Conservation (phyloP, 164 flowering plant genomes). For the Hamamelis virginiana region DNA sequence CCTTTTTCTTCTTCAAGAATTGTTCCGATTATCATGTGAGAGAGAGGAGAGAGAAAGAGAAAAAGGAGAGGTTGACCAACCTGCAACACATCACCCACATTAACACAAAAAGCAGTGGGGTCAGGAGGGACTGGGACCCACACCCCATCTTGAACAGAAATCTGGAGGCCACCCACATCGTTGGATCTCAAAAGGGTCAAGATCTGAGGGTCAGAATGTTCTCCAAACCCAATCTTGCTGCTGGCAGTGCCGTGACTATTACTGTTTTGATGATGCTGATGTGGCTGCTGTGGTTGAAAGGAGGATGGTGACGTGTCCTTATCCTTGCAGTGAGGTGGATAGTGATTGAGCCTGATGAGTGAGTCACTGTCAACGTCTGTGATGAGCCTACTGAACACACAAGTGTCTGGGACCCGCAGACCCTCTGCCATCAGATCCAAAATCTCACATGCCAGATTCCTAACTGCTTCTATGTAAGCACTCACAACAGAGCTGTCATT, state of each 20-base stretch:
- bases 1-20: neutral
- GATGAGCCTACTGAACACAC: constrained; percentile 43
- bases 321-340: constrained; percentile 26
- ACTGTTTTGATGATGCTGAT: neutral
- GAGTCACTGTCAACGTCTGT: constrained; percentile 49
- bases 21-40: neutral
- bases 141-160: constrained; percentile 35
- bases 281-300: neutral
- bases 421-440: constrained; percentile 60
- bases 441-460: constrained; percentile 40
- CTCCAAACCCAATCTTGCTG: constrained; percentile 60
- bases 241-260: too few species aligned
- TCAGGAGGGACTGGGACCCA: constrained; percentile 73
- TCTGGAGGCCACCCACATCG: constrained; percentile 61
- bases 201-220: constrained; percentile 76
- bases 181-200: constrained; percentile 62
- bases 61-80: constrained; percentile 21
- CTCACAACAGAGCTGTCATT: constrained; percentile 37
- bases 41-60: neutral
- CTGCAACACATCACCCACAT: constrained; percentile 69
- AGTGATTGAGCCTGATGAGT: constrained; percentile 54
- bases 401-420: constrained; percentile 31
- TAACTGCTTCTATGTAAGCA: constrained; percentile 36
- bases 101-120: constrained; percentile 53
- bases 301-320: constrained; percentile 10